Base-by-base conservation (phyloP, 1,284 basidiomycete genomes). In the Heterobasidion annosum region DNA sequence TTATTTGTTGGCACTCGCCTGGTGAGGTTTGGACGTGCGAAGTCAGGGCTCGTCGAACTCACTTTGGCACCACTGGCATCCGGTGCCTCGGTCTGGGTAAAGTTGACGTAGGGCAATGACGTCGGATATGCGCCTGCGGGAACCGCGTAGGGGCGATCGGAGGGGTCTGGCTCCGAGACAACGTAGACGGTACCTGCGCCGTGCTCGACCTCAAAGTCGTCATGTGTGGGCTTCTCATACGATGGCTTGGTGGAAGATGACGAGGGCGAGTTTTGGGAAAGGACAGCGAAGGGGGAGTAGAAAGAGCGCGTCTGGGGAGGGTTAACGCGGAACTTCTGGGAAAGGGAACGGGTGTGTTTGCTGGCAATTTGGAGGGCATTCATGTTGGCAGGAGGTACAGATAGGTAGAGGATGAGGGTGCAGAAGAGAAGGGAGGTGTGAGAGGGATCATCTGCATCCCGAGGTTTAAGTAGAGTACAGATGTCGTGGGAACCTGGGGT, bases 91-190 rank as follows among this genome's bases (percentile, higher is more conserved):
- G 77, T 70, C 40, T 73, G 55, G 10, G 66, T 54, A 64, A 68
- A 74, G 63, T 70, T 73, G 56, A 71, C 66, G 66, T 82, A 85
- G 2, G 73, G 73, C 33, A 76, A 68, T 43, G 79, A 77, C 50
- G 75, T 75, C 53, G 80, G 78, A 68, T 82, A 87, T 10, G 84
- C 84, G 58, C 85, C 84, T 9, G 78, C 76, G 3, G 85, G 85
- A 37, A 87, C 83, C 58, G 75, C 69, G 62, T 85, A 85, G 25
- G 77, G 76, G 47, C 72, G 75, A 55, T 79, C 64, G 52, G 77
- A 70, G 42, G 76, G 73, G 65, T 84, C 82, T 34, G 83, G 83
- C 59, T 83, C 74, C 45, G 82, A 83, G 59, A 85, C 83, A 59
- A 86, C 81, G 62, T 86, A 83, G 54, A 61, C 55, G 15, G 77